phyloP scores from a whole-genome alignment of 2,329 filamentous ascomycete species.

The Colletotrichum sp. region DNA sequence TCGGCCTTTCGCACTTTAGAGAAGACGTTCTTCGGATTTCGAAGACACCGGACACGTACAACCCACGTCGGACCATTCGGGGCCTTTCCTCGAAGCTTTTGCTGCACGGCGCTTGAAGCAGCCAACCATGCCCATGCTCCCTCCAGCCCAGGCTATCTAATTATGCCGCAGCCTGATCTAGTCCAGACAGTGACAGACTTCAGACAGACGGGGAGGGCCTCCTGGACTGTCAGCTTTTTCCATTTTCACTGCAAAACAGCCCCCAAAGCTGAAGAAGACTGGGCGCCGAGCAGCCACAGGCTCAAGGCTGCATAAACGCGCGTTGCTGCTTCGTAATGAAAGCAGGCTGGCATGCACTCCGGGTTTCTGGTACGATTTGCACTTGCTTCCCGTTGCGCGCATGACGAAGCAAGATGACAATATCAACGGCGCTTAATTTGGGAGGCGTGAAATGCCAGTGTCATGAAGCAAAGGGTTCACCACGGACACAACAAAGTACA shows the following conservation, averaged over 20 bases:
- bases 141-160: neutral
- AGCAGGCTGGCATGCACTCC: neutral
- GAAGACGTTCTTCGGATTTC: neutral
- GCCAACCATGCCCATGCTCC: constrained; percentile 10
- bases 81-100: neutral
- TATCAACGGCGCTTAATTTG: neutral
- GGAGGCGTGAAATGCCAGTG: neutral
- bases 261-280: constrained; percentile 9
- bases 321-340: constrained; percentile 1
- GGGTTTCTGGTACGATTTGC: neutral
- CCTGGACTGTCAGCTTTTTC: neutral
- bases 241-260: neutral
- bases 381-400: neutral
- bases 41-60: neutral
- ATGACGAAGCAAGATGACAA: neutral
- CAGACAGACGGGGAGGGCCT: neutral
- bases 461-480: neutral
- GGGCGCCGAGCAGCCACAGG: neutral
- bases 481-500: neutral
- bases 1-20: neutral
- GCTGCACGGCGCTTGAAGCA: constrained; percentile 12
- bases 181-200: neutral
- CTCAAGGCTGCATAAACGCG: neutral
- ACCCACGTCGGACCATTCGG: neutral
- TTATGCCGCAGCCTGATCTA: neutral